Base-by-base conservation (phyloP, 78 protist species). In the Emiliania huxleyi region DNA sequence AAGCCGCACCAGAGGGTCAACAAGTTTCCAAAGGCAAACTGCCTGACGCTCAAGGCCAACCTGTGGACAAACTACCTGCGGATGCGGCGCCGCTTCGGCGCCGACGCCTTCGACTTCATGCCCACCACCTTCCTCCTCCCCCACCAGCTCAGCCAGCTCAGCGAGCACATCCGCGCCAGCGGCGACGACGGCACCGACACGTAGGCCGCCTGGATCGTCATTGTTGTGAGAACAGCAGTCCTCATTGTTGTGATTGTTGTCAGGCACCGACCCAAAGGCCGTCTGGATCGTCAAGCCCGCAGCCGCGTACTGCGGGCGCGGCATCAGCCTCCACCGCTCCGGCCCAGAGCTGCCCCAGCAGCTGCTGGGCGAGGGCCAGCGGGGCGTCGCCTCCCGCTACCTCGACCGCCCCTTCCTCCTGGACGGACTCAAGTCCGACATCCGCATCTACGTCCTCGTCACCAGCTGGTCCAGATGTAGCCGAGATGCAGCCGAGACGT, bases 371-470 rank as follows among this genome's bases (percentile, higher is more conserved):
- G n/a, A n/a, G n/a, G n/a, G n/a, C n/a, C 42, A 42, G 6, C 12
- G 37, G 8, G 56, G 83, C 77, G 91, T 95, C 33, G 79, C 77
- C n/a, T 83, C 56, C 37, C 26, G 44, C 29, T 96, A 96, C 77
- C 23, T 96, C 38, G 52, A 22, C 37, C 84, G 69, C 0, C 97
- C 97, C 4, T 49, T 73, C 21, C 91, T 96, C 42, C 22, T 96
- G 21, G 79, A 93, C 73, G 95, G 95, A 5, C 46, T 35, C 95
- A 96, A 96, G 93, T 95, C 95, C 45, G 97, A 96, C 71, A 29
- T 96, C 29, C 87, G 97, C 3, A 21, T 96, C 35, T 96, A 96
- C 71, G 96, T 96, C n/a, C n/a, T n/a, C n/a, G n/a, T n/a, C n/a
- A n/a, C n/a, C n/a, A n/a, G n/a, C n/a, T n/a, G n/a, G n/a, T n/a